Base-by-base conservation (phyloP, 441 rosid species). In the Bruguiera hainesii region DNA sequence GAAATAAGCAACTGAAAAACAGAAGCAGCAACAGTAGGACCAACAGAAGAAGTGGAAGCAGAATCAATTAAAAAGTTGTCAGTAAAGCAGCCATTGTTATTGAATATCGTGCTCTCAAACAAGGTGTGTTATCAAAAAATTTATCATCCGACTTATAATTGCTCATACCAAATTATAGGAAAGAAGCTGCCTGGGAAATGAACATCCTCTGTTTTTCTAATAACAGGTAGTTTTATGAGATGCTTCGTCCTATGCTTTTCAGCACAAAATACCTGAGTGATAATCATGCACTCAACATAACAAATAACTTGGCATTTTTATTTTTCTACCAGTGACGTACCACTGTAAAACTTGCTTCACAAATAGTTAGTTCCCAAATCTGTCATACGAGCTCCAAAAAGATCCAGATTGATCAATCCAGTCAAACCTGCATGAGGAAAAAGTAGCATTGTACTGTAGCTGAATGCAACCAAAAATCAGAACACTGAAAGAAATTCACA, bases 331-430 rank as follows among this genome's bases (percentile, higher is more conserved):
- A 21, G 16, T 9, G 26, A n/a, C 21, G 57, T 11, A 21, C 11
- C 26, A 20, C 1, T n/a, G 19, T 8, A 21, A n/a, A 21, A 53
- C 94, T 30, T 83, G 91, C 99, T 84, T 70, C 82, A 79, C 74
- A 94, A 68, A 76, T 85, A 71, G 63, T 76, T 75, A 67, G 96
- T 86, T 74, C 99, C 98, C 60, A 81, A 78, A 66, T 93, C 96
- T 9, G 96, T 9, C 76, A 93, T 86, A 11, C 83, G 88, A 63
- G 97, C 93, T 69, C 98, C 94, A 49, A 93, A 90, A n/a, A 91
- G 98, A 76, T 94, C 99, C 56, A 91, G 88, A 80, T 87, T 94
- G 28, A 88, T 87, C 84, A 94, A 78, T 63, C 83, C 85, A 35
- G 96, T 91, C 80, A 94, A 82, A 76, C 85, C 98, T 94, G 83